phyloP scores from a whole-genome alignment of 805 yeast genomes.

The Lipomyces sp. region DNA sequence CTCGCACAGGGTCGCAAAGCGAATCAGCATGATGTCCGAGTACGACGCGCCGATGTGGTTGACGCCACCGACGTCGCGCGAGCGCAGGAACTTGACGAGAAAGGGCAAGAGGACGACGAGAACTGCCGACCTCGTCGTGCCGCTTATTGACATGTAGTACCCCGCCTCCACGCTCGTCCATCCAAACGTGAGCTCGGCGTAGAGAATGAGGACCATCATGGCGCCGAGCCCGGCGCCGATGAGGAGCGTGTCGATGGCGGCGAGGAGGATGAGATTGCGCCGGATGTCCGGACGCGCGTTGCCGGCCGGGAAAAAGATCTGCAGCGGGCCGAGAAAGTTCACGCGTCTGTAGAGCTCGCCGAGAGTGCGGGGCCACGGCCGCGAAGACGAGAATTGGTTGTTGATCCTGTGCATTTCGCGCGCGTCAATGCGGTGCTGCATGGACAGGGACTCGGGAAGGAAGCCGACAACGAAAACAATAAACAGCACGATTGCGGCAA shows the following conservation, averaged over 20 bases:
- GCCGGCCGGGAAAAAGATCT: conserved; percentile 23
- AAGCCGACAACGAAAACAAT: conserved; percentile 9
- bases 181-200: conserved; percentile 33
- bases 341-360: conserved; percentile 8
- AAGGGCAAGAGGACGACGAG: conserved; percentile 32
- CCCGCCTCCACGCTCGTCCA: conserved; percentile 38
- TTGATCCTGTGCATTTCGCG: conserved; percentile 16
- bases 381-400: conserved; percentile 3
- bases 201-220: conserved; percentile 29
- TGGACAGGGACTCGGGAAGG: conserved; percentile 27
- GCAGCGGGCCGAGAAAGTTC: conserved; percentile 31
- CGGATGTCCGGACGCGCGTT: conserved; percentile 8
- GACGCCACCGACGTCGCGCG: conserved; percentile 5
- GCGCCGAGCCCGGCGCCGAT: conserved; percentile 26
- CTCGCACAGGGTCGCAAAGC: conserved; percentile 10
- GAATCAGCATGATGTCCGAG: conserved; percentile 18
- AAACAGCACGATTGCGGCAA: conserved; percentile 7
- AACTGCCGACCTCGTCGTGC: conserved; percentile 32
- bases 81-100: conserved; percentile 16
- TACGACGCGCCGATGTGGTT: conserved; percentile 17
- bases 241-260: conserved; percentile 23
- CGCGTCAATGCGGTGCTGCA: conserved; percentile 17
- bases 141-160: conserved; percentile 33
- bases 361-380: not conserved
- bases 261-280: conserved; percentile 13